Evolutionary conservation across 169 alveolate species (phyloP), one percentile per base, ranked within the genome.

Genomic region (Eimeria acervulina): DNA sequence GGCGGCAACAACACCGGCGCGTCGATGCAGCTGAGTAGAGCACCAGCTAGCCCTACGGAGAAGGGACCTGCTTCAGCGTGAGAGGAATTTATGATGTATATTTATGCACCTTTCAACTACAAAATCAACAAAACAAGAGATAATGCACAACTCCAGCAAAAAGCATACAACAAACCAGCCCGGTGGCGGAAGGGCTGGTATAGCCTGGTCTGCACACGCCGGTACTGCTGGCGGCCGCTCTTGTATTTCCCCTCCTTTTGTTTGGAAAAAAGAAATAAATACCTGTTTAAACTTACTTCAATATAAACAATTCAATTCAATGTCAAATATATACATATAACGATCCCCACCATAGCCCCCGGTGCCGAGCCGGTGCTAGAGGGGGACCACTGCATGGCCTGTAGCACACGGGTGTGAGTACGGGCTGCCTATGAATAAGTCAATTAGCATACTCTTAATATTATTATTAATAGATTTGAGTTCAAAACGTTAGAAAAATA

Each of bases 31-130:
- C 88, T 17, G 66, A 21, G 38, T 40, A 0, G 51, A 78, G 40
- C 88, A 44, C 88, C 88, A 78, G 88, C 88, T 78, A 78, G 88
- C 88, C 88, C 63, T 78, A 42, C 0, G 63, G 21, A 42, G 88
- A 36, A 15, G 31, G 38, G 88, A 78, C 88, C 88, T 78, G 88
- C 88, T 78, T 78, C 88, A 31, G 61, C 63, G 3, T 8, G 28
- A n/a, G 2, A 4, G 38, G 47, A 7, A 3, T 78, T 42, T n/a
- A 21, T 42, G 36, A 42, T 44, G 44, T 21, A 7, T 23, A 36
- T 78, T 42, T 78, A 42, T 40, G 21, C 36, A 42, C 88, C 88
- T 74, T 78, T 78, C 88, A 78, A 42, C 26, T n/a, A 78, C 40
- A 78, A 78, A 13, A 78, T n/a, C 2, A 78, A 78, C 33, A 40